These are phyloP conservation scores for Pluteus cervinus DNA, from an alignment of 768 basidiomycete species.

Conservation along the genomic window DNA sequence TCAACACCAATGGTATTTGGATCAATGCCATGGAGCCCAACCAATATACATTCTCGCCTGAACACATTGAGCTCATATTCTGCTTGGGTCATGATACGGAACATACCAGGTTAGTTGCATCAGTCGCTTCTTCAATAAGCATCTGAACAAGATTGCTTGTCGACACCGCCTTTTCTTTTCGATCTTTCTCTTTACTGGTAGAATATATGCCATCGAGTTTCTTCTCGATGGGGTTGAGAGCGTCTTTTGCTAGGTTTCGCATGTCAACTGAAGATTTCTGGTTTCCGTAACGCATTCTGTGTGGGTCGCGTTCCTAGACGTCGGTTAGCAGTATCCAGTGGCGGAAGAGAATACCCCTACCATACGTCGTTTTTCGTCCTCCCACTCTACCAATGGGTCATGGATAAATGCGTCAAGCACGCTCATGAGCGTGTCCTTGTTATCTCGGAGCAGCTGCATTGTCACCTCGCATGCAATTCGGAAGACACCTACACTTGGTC, in stretches of 20 bases:
- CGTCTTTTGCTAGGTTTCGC: conserved; percentile 61
- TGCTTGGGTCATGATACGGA: background rate
- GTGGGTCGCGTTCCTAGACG: conserved; percentile 37
- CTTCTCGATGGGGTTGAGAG: conserved; percentile 74
- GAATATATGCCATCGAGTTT: conserved; percentile 75
- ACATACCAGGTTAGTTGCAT: conserved; percentile 56
- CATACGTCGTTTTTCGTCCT: conserved; percentile 69
- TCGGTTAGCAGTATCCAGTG: background rate
- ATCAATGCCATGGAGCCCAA: conserved; percentile 79
- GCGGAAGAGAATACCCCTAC: conserved; percentile 23
- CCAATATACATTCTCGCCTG: conserved; percentile 89
- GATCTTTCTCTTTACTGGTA: conserved; percentile 44
- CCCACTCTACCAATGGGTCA: conserved; percentile 96
- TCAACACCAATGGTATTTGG: background rate
- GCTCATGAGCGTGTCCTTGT: conserved; percentile 91
- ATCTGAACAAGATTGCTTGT: conserved; percentile 88
- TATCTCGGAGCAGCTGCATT: conserved; percentile 77
- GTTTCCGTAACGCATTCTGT: conserved; percentile 37
- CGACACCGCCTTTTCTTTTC: conserved; percentile 53
- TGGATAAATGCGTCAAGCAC: conserved; percentile 96
- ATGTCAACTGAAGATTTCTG: conserved; percentile 50
- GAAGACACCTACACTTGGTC: conserved; percentile 61
- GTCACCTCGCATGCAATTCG: conserved; percentile 90
- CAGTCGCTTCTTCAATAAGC: conserved; percentile 85
- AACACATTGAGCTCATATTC: conserved; percentile 8